Percentiles rank a stretch among this genome's conserved stretches.
These are phyloP conservation scores for Diaporthe amygdali DNA, from an alignment of 2,329 filamentous ascomycete species.

Conservation along the genomic window DNA sequence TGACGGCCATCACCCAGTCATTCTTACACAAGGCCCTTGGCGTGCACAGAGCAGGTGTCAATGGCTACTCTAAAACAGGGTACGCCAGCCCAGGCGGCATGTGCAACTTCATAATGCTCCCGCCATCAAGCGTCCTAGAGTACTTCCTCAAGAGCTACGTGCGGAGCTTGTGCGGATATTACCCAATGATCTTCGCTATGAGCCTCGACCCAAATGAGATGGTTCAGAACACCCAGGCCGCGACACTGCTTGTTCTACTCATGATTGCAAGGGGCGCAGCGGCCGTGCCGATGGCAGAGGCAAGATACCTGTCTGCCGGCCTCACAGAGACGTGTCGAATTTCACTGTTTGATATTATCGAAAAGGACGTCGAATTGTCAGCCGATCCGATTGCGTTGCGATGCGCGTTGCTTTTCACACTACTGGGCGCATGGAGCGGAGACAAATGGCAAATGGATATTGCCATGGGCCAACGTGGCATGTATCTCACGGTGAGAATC, in stretches of 20 bases:
- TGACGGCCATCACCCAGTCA: constrained; percentile 73
- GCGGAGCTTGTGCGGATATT: constrained; percentile 70
- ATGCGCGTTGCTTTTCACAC: constrained; percentile 70
- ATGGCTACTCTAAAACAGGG: constrained; percentile 43
- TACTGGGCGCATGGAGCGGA: constrained; percentile 74
- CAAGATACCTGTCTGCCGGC: constrained; percentile 68
- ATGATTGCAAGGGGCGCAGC: constrained; percentile 77
- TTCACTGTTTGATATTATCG: constrained; percentile 73
- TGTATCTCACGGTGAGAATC: constrained; percentile 65
- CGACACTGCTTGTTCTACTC: constrained; percentile 69
- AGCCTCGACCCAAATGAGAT: constrained; percentile 71
- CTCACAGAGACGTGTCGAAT: constrained; percentile 75
- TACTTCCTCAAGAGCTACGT: constrained; percentile 71
- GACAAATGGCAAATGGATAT: constrained; percentile 83
- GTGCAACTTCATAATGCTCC: constrained; percentile 69
- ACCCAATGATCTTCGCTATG: constrained; percentile 64
- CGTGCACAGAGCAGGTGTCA: constrained; percentile 63
- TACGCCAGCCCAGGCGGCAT: constrained; percentile 50
- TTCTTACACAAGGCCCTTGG: constrained; percentile 75
- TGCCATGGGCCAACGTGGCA: constrained; percentile 74
- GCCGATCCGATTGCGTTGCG: constrained; percentile 69
- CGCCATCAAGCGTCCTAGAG: constrained; percentile 69
- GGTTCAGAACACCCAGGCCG: constrained; percentile 69
- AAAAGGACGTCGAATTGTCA: constrained; percentile 73
- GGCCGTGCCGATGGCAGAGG: constrained; percentile 68